Percentiles rank a stretch among this genome's conserved stretches.
These are phyloP conservation scores for Pseudogymnoascus verrucosus DNA, from an alignment of 2,329 filamentous ascomycete species.

Conservation along the genomic window DNA sequence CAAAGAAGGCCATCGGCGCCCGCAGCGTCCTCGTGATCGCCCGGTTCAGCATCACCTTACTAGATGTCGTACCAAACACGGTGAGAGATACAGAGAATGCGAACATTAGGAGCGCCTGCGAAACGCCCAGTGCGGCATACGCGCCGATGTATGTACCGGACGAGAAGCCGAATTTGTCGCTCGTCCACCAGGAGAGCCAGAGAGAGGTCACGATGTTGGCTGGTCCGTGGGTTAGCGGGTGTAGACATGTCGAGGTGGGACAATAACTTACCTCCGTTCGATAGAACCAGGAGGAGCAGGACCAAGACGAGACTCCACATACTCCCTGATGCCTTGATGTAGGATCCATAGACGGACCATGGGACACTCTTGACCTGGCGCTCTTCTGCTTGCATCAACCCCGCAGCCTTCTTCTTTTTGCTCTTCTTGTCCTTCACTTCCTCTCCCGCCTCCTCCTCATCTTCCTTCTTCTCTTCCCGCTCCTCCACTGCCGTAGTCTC, in stretches of 20 bases:
- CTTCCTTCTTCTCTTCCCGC: conserved; percentile 45
- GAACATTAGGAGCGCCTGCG: conserved; percentile 71
- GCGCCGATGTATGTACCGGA: conserved; percentile 65
- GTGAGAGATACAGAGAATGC: conserved; percentile 71
- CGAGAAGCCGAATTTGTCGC: conserved; percentile 60
- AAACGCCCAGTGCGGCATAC: conserved; percentile 62
- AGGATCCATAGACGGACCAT: conserved; percentile 57
- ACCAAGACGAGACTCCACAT: conserved; percentile 49
- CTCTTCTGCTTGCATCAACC: conserved; percentile 65
- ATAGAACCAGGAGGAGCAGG: conserved; percentile 44
- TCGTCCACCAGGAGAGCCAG: conserved; percentile 94
- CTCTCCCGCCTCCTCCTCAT: conserved; percentile 40
- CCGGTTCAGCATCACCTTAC: conserved; percentile 70
- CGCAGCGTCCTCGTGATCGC: conserved; percentile 72
- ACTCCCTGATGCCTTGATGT: conserved; percentile 53
- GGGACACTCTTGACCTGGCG: conserved; percentile 55
- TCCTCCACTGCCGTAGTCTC: conserved; percentile 70
- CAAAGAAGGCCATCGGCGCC: conserved; percentile 84
- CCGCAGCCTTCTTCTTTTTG: conserved; percentile 50
- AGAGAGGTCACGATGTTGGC: conserved; percentile 81
- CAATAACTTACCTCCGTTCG: conserved; percentile 47
- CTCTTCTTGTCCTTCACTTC: conserved; percentile 37
- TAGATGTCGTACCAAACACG: conserved; percentile 70
- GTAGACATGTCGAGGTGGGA: not conserved
- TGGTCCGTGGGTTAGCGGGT: not conserved